phyloP scores from a whole-genome alignment of 495 filamentous ascomycete genomes.

The Hyaloscypha hepaticicola region DNA sequence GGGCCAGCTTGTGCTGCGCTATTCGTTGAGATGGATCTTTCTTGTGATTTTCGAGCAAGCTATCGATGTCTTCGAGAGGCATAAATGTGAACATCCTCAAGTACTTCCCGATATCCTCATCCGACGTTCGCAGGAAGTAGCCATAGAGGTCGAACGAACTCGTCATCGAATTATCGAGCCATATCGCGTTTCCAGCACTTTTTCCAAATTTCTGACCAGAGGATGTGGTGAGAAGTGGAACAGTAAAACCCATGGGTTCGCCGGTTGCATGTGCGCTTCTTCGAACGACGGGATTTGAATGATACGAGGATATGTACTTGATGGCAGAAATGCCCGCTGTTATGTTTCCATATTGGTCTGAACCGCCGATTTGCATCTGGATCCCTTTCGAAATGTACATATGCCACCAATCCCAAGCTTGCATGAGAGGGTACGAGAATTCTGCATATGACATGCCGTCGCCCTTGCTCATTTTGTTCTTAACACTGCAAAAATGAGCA shows the following conservation, averaged over 20 bases:
- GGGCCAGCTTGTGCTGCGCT: constrained; percentile 80
- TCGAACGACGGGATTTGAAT: constrained; percentile 37
- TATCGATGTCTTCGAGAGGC: constrained; percentile 60
- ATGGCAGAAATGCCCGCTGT: constrained; percentile 84
- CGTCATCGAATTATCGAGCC: constrained; percentile 83
- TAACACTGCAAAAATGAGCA: constrained; percentile 57
- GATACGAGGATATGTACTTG: constrained; percentile 62
- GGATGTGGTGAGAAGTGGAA: constrained; percentile 82
- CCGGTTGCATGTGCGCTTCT: constrained; percentile 31
- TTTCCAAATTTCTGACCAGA: constrained; percentile 93
- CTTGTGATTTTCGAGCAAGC: constrained; percentile 64
- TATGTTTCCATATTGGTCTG: constrained; percentile 97
- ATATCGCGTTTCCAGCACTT: constrained; percentile 89
- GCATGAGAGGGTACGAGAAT: constrained; percentile 89
- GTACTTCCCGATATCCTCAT: constrained; percentile 74
- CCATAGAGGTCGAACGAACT: constrained; percentile 80
- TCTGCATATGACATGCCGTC: constrained; percentile 94
- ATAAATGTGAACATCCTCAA: constrained; percentile 92
- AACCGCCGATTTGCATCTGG: constrained; percentile 87
- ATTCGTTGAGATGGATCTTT: constrained; percentile 63
- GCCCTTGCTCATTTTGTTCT: constrained; percentile 71
- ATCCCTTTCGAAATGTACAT: constrained; percentile 63
- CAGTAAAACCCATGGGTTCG: constrained; percentile 77
- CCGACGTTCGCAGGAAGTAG: constrained; percentile 82
- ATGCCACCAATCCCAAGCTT: constrained; percentile 96